Percentiles rank a stretch among this genome's conserved stretches.
phyloP scores from a whole-genome alignment of 1,284 basidiomycete genomes.

The Chondrostereum purpureum region DNA sequence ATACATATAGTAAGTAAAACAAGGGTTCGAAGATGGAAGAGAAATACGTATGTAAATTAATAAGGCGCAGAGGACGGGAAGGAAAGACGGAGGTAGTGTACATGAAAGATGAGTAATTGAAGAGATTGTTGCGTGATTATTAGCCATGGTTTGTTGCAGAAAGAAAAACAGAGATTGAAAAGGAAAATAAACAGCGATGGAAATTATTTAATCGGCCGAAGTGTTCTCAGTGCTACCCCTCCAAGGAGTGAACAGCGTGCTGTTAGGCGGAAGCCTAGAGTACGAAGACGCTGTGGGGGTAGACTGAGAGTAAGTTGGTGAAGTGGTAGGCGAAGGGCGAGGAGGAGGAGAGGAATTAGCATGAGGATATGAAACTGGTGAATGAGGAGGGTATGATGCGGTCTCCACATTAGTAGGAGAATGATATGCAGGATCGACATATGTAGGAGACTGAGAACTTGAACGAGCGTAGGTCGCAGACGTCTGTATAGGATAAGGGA shows the following conservation, averaged over 20 bases:
- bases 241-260: slow-evolving; percentile 37
- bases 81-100: too few relatives aligned
- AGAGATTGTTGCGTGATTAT: too few relatives aligned
- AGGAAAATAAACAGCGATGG: neutral
- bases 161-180: too few relatives aligned
- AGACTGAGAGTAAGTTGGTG: slow-evolving; percentile 14
- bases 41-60: neutral
- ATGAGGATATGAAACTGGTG: slow-evolving; percentile 15
- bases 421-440: slow-evolving; percentile 11
- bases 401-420: slow-evolving; percentile 1
- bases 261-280: slow-evolving; percentile 32
- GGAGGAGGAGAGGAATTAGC: slow-evolving; percentile 20
- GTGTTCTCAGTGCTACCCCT: neutral
- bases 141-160: too few relatives aligned
- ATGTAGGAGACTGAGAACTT: slow-evolving; percentile 11
- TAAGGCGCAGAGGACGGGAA: neutral
- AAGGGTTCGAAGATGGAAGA: too few relatives aligned
- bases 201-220: neutral
- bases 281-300: slow-evolving; percentile 6
- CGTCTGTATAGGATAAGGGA: neutral
- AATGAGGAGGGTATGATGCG: slow-evolving; percentile 19
- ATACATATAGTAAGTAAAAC: neutral
- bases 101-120: too few relatives aligned
- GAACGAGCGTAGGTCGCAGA: neutral
- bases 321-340: slow-evolving; percentile 14